Conservation (phyloP, 306 rosid genomes). For the Delonix regia region DNA sequence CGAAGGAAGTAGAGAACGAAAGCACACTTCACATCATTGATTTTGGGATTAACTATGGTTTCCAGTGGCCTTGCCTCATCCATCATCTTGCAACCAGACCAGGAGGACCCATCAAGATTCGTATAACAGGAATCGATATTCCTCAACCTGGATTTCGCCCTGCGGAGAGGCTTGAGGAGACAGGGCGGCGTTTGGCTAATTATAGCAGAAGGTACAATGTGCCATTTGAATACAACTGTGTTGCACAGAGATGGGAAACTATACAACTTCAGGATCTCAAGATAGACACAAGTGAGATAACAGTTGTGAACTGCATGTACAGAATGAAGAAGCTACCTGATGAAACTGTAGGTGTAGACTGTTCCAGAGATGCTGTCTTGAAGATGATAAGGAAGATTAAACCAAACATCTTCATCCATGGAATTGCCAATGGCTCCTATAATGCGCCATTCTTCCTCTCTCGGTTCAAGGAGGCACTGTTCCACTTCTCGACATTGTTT, state of each 20-base stretch:
- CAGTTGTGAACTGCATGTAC: conserved; percentile 62
- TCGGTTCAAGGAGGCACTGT: conserved; percentile 72
- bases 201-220: conserved; percentile 62
- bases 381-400: conserved; percentile 64
- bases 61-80: conserved; percentile 83
- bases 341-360: conserved; percentile 49
- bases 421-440: conserved; percentile 66
- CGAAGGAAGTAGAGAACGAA: conserved; percentile 45
- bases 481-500: conserved; percentile 72
- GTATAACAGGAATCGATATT: conserved; percentile 69
- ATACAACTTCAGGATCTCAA: conserved; percentile 56
- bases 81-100: conserved; percentile 50
- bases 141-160: conserved; percentile 84
- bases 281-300: conserved; percentile 53
- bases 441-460: conserved; percentile 78
- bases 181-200: conserved; percentile 57
- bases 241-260: conserved; percentile 78
- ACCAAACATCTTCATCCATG: conserved; percentile 77
- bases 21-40: conserved; percentile 63
- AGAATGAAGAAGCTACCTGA: conserved; percentile 69
- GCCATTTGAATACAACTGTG: conserved; percentile 54
- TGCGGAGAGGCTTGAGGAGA: conserved; percentile 65
- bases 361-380: conserved; percentile 72
- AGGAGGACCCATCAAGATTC: conserved; percentile 63
- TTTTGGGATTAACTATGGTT: conserved; percentile 79